Evolutionary conservation across 495 filamentous ascomycete genomes (phyloP).

Genomic region (Penicillium turbatum): DNA sequence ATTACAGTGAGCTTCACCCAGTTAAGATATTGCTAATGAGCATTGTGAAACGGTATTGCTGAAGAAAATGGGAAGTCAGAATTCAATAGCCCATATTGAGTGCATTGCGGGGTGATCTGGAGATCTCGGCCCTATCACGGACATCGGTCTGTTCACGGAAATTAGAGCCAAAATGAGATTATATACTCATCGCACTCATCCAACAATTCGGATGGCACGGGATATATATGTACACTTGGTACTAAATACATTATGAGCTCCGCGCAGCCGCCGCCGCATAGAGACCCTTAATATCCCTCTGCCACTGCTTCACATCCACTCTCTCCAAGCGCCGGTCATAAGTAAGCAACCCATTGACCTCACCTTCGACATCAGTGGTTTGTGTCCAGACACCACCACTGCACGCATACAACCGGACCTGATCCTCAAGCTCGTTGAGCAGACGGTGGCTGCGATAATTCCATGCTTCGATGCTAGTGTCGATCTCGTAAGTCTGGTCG

Average conservation of each 20-base stretch:
- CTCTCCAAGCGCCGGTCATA: slow-evolving; percentile 58
- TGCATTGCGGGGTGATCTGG: no score
- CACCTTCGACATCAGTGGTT: slow-evolving; percentile 70
- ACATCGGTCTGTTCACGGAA: not conserved
- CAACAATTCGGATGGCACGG: not conserved
- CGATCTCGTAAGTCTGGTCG: slow-evolving; percentile 63
- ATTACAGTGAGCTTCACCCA: no score
- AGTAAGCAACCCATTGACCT: slow-evolving; percentile 65
- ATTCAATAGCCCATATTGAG: no score
- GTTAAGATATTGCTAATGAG: not conserved
- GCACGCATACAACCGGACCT: slow-evolving; percentile 53
- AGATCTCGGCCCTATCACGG: no score
- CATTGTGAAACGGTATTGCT: not conserved
- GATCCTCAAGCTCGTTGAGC: slow-evolving; percentile 54
- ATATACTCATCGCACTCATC: not conserved
- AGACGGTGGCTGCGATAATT: slow-evolving; percentile 56
- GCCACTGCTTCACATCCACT: slow-evolving; percentile 55
- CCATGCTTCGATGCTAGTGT: slow-evolving; percentile 52
- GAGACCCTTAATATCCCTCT: slow-evolving; percentile 52
- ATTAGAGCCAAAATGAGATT: no score
- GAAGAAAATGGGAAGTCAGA: no score
- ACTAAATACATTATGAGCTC: slow-evolving; percentile 2
- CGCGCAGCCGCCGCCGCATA: slow-evolving; percentile 49
- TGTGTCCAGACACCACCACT: slow-evolving; percentile 61
- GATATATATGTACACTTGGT: not conserved